These are phyloP conservation scores for Pseudonectria buxi DNA, from an alignment of 2,329 filamentous ascomycete genomes.

Conservation along the genomic window DNA sequence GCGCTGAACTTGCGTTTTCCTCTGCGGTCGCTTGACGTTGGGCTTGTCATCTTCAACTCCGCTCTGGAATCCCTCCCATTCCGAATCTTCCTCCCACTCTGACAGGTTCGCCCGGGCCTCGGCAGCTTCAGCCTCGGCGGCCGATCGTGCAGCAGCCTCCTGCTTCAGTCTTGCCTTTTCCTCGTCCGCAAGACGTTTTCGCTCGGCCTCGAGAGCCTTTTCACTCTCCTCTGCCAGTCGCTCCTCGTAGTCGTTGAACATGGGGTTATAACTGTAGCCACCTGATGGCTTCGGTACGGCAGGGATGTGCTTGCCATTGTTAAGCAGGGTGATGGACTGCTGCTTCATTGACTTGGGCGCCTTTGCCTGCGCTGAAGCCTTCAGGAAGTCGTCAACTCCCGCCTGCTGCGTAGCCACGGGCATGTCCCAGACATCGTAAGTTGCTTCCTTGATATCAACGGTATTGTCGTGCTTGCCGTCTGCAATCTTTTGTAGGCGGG, in stretches of 20 bases:
- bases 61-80: constrained; percentile 86
- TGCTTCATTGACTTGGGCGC: constrained; percentile 70
- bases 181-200: constrained; percentile 61
- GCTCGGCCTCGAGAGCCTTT: constrained; percentile 73
- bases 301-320: constrained; percentile 70
- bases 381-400: constrained; percentile 48
- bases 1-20: constrained; percentile 79
- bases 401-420: constrained; percentile 33
- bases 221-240: constrained; percentile 68
- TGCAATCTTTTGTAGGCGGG: constrained; percentile 70
- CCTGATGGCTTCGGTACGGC: constrained; percentile 73
- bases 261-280: constrained; percentile 88
- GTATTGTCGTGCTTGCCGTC: constrained; percentile 58
- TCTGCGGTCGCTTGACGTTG: constrained; percentile 60
- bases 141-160: constrained; percentile 62
- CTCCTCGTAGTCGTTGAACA: constrained; percentile 77
- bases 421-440: constrained; percentile 73
- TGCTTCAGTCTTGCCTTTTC: constrained; percentile 60
- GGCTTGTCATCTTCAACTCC: constrained; percentile 64
- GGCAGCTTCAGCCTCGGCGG: constrained; percentile 67
- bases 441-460: constrained; percentile 51
- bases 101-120: constrained; percentile 59
- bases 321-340: constrained; percentile 74
- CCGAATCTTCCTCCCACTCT: constrained; percentile 79
- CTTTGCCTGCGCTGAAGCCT: constrained; percentile 52